Base-by-base conservation (phyloP, 768 basidiomycete genomes). In the Rhizopogon vulgaris region DNA sequence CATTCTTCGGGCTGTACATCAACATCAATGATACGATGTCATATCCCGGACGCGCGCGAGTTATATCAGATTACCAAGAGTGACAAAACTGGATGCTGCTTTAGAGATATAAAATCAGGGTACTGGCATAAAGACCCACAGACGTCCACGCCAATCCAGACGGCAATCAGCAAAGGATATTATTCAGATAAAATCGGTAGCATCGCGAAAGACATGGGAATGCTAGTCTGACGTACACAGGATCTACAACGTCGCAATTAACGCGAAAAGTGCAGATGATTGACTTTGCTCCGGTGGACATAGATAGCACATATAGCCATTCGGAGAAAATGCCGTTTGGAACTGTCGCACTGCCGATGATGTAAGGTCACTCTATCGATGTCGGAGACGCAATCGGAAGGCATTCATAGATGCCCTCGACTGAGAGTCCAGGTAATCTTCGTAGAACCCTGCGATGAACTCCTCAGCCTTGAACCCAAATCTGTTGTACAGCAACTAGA, bases 401-500 rank as follows among this genome's bases (percentile, higher is more conserved):
- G 89, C 90, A 62, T 92, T 91, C 68, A 85, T 89, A 5, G 88
- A 90, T 3, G 77, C 78, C 49, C 80, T 78, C 15, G 87, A 87
- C 24, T 80, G 71, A 3, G 79, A 67, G 58, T 84, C 80, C n/a
- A 90, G 72, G 63, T 90, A 90, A 40, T 84, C 76, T 40, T 87
- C 84, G 57, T 92, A 92, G 60, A 92, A 91, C 17, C 85, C 87
- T 18, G 79, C 81, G 18, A 91, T 76, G 53, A 90, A 90, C 61
- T 87, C 87, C 67, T 91, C 89, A 0, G 87, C 85, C 58, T 92
- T 91, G 75, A 92, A 90, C 25, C 90, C 89, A 59, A 92, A 90
- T 46, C 82, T 83, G 56, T 92, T 91, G 68, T 91, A 92, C 15
- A 92, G 66, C 4, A 90, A 69, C 88, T 90, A 7, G 8, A 54